phyloP scores from a whole-genome alignment of 306 rosid species.

The Trifolium repens region DNA sequence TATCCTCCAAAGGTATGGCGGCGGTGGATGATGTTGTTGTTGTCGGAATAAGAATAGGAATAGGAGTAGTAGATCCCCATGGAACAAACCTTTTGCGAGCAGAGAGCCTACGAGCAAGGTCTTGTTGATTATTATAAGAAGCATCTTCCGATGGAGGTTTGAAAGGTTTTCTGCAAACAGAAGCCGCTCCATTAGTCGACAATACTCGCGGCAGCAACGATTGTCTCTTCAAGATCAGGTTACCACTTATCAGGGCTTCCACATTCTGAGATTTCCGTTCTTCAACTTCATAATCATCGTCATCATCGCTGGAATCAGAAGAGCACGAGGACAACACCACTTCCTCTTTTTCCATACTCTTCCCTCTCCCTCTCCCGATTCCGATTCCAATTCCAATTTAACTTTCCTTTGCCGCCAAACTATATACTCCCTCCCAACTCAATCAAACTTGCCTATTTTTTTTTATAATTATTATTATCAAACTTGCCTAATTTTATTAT shows the following conservation, averaged over 20 bases:
- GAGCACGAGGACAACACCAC: background rate
- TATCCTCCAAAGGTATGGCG: constrained; percentile 35
- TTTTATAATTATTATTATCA: too few relatives aligned
- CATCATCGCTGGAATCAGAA: background rate
- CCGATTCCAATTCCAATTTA: background rate
- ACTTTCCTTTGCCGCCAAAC: background rate
- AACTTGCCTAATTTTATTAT: too few relatives aligned
- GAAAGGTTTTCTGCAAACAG: constrained; percentile 83
- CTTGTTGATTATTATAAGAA: constrained; percentile 47
- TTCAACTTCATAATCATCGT: constrained; percentile 7
- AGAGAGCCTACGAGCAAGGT: constrained; percentile 77
- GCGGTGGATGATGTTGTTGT: background rate
- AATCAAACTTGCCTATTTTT: background rate
- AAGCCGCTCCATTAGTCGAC: constrained; percentile 64
- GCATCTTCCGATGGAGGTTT: constrained; percentile 72
- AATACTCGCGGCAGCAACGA: constrained; percentile 85
- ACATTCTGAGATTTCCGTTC: constrained; percentile 80
- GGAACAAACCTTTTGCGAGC: constrained; percentile 94
- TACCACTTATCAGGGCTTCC: constrained; percentile 83
- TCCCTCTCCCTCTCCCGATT: background rate
- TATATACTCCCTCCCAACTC: background rate
- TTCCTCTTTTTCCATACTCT: background rate
- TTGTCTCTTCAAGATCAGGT: constrained; percentile 78
- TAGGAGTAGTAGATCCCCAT: constrained; percentile 66
- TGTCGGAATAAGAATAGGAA: constrained; percentile 21